Base-by-base conservation (phyloP, 371 early-diverging fungal genomes). In the Syncephalastrum racemosum region DNA sequence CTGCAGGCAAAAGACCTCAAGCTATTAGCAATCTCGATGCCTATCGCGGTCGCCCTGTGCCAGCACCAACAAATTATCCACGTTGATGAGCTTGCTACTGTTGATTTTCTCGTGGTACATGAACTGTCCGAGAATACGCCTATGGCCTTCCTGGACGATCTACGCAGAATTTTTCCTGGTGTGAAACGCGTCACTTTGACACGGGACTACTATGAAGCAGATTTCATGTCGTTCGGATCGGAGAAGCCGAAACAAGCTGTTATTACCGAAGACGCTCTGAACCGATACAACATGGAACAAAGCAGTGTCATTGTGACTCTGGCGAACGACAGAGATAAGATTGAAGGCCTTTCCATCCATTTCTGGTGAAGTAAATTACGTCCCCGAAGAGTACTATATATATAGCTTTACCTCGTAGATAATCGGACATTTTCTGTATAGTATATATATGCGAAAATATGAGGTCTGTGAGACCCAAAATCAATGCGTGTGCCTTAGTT, bases 311-410 rank as follows among this genome's bases (percentile, higher is more conserved):
- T 60, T 19, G 61, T 49, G 0, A 39, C 57, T 4, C 39, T 66
- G n/a, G 50, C 54, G 7, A 66, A 66, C 25, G 54, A 58, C 43
- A 58, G 66, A n/a, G 66, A 66, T 31, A 57, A 19, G 5, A 50
- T 46, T 16, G 52, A 50, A 13, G 61, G 58, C 18, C 54, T 60
- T 18, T 54, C 54, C 6, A 58, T 66, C 27, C 58, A 66, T 23
- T 48, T 53, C 40, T 66, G 66, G 66, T 66, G 10, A 31, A 2
- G 36, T 12, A 31, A 31, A 51, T 10, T 31, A 5, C 36, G 12
- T 31, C 10, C 1, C 12, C 36, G 25, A 25, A 25, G 25, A 31
- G 12, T 31, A 31, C 10, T 12, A 31, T 5, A 31, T 10, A 8
- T 31, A 8, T 8, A 10, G 6, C 12, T 31, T 31, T 5, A 5